A percentile compares a stretch with the other conserved stretches of the same genome.
phyloP scores from a whole-genome alignment of 2,329 filamentous ascomycete genomes.

The Monascus ruber region DNA sequence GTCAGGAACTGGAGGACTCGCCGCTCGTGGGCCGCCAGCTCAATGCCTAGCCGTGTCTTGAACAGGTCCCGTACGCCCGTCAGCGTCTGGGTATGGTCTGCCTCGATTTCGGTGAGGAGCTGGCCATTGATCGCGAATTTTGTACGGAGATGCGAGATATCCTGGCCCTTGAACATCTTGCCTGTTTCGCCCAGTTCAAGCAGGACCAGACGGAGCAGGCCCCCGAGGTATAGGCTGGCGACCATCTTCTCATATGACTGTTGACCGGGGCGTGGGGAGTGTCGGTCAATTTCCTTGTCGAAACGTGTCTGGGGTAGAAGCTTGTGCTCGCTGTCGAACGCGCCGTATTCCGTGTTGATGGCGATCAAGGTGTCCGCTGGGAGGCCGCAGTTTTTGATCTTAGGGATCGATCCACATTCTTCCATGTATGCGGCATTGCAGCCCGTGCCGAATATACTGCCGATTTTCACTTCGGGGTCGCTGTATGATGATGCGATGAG shows the following conservation, averaged over 20 bases:
- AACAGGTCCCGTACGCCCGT: constrained; percentile 74
- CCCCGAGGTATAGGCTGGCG: constrained; percentile 80
- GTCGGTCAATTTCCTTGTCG: constrained; percentile 70
- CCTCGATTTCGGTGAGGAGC: constrained; percentile 81
- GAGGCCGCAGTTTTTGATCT: constrained; percentile 71
- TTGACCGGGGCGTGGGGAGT: constrained; percentile 81
- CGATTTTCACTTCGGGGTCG: constrained; percentile 73
- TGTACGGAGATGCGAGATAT: constrained; percentile 64
- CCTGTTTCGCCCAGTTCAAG: constrained; percentile 69
- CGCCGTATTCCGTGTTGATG: constrained; percentile 91
- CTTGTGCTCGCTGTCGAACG: constrained; percentile 77
- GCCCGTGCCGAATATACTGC: constrained; percentile 90
- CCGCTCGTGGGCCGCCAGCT: constrained; percentile 62
- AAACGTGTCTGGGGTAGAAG: constrained; percentile 61
- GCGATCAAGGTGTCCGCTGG: constrained; percentile 66
- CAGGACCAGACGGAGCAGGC: constrained; percentile 78
- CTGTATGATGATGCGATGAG: constrained; percentile 87
- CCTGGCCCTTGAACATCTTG: constrained; percentile 68
- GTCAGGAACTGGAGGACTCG: constrained; percentile 77
- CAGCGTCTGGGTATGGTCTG: constrained; percentile 85
- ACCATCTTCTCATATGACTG: constrained; percentile 97
- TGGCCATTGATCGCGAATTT: constrained; percentile 79
- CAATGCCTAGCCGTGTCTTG: constrained; percentile 58
- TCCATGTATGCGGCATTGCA: constrained; percentile 97
- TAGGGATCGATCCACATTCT: constrained; percentile 68